phyloP scores from a whole-genome alignment of 1,284 basidiomycete genomes.

The Ganoderma meredithae region DNA sequence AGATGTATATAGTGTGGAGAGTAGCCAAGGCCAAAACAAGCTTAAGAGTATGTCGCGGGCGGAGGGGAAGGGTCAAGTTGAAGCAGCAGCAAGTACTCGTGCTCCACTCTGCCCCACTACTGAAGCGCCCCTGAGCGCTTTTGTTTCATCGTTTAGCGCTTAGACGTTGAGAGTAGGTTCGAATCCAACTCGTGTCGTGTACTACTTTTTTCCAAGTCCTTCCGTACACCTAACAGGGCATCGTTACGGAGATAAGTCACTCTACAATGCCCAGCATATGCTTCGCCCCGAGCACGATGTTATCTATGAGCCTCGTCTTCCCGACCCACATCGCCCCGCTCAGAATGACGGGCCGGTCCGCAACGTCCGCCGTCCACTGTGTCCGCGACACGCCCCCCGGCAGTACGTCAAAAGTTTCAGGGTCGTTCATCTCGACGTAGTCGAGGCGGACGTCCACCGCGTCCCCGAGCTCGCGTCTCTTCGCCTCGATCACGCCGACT shows the following conservation, averaged over 20 bases:
- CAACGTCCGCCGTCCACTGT: slow-evolving; percentile 35
- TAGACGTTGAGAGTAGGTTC: background rate
- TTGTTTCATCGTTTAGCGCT: background rate
- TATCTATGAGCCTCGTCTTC: slow-evolving; percentile 92
- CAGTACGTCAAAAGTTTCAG: slow-evolving; percentile 75
- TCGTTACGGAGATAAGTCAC: background rate
- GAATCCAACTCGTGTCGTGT: background rate
- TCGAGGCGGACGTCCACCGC: slow-evolving; percentile 74
- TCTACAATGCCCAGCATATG: slow-evolving; percentile 36
- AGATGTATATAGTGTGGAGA: background rate
- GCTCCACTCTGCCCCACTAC: no score
- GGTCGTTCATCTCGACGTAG: slow-evolving; percentile 91
- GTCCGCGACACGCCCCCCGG: slow-evolving; percentile 42
- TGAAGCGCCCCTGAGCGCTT: no score
- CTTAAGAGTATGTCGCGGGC: background rate
- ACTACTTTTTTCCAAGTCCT: background rate
- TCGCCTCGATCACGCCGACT: slow-evolving; percentile 47
- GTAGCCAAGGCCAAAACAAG: background rate
- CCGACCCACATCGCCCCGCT: slow-evolving; percentile 93
- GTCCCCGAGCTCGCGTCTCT: slow-evolving; percentile 33
- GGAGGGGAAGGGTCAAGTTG: background rate
- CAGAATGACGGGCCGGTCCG: slow-evolving; percentile 67
- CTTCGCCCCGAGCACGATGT: slow-evolving; percentile 78
- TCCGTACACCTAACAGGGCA: no score
- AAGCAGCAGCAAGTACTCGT: background rate